Percentiles rank a stretch among this genome's conserved stretches.
Evolutionary conservation across 2,329 filamentous ascomycete species (phyloP).

Genomic region (Fusarium acutatum): DNA sequence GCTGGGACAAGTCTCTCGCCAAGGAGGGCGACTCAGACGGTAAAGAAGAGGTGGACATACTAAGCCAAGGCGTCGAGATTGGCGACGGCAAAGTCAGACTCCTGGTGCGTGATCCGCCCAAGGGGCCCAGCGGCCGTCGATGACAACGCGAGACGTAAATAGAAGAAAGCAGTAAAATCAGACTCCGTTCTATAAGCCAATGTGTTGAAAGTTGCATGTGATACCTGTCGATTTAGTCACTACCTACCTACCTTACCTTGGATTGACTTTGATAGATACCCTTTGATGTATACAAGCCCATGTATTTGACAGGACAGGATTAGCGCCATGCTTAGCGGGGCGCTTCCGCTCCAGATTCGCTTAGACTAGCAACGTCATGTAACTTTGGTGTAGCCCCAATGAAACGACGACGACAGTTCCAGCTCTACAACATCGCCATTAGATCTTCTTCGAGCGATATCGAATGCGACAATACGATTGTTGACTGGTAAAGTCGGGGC

Average conservation of each 20-base stretch:
- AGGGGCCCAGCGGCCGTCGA: conserved; percentile 61
- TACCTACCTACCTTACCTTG: background rate
- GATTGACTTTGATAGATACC: background rate
- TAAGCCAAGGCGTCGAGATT: conserved; percentile 73
- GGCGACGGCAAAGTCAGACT: conserved; percentile 73
- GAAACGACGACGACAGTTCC: conserved; percentile 13
- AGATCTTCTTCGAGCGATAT: background rate
- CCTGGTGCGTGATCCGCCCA: conserved; percentile 68
- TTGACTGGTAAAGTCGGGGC: background rate
- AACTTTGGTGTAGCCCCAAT: background rate
- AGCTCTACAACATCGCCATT: conserved; percentile 5
- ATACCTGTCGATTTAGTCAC: background rate
- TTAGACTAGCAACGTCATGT: conserved; percentile 35
- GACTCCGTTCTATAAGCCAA: conserved; percentile 31
- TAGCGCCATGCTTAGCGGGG: conserved; percentile 17
- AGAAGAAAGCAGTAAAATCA: conserved; percentile 45
- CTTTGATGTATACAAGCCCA: background rate
- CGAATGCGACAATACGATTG: background rate
- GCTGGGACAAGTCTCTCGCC: conserved; percentile 69
- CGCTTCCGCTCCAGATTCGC: conserved; percentile 5
- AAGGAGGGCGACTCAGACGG: conserved; percentile 55
- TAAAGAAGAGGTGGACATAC: conserved; percentile 62
- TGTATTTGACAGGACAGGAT: background rate
- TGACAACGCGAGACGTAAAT: conserved; percentile 45
- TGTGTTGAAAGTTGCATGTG: background rate